Conservation (phyloP, 441 rosid species). For the Erysimum pusillum region DNA sequence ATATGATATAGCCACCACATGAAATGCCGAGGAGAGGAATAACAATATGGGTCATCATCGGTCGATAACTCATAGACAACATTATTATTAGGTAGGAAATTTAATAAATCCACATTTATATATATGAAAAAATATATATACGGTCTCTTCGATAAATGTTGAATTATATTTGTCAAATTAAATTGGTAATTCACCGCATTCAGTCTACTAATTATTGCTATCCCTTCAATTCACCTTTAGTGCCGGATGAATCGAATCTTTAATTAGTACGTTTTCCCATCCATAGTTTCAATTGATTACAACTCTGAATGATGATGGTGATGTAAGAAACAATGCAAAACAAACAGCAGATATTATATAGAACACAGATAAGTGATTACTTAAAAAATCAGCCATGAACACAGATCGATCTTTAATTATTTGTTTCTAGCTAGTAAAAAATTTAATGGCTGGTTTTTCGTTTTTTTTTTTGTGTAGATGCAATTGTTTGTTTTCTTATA, state of each 20-base stretch:
- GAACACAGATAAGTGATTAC: neutral
- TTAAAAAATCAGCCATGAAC: neutral
- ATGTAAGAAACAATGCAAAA: neutral
- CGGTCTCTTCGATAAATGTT: neutral
- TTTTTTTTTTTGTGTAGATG: neutral
- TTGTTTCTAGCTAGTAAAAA: neutral
- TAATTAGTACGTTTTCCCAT: neutral
- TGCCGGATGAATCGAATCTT: constrained; percentile 11
- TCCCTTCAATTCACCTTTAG: neutral
- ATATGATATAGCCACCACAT: constrained; percentile 39
- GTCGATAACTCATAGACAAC: constrained; percentile 40
- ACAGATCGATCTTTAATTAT: neutral
- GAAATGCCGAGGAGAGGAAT: constrained; percentile 44
- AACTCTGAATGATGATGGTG: neutral
- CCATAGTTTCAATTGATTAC: constrained; percentile 27
- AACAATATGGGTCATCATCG: constrained; percentile 45
- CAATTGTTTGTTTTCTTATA: neutral
- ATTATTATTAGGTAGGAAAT: constrained; percentile 37
- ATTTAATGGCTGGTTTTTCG: neutral
- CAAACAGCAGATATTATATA: neutral
- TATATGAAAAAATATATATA: neutral
- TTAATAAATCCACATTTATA: neutral
- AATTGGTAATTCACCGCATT: constrained; percentile 7
- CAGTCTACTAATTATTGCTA: constrained; percentile 6
- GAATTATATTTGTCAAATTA: constrained; percentile 11